Base-by-base conservation (phyloP, 1,284 basidiomycete species). In the Cutaneotrichosporon dermatis region DNA sequence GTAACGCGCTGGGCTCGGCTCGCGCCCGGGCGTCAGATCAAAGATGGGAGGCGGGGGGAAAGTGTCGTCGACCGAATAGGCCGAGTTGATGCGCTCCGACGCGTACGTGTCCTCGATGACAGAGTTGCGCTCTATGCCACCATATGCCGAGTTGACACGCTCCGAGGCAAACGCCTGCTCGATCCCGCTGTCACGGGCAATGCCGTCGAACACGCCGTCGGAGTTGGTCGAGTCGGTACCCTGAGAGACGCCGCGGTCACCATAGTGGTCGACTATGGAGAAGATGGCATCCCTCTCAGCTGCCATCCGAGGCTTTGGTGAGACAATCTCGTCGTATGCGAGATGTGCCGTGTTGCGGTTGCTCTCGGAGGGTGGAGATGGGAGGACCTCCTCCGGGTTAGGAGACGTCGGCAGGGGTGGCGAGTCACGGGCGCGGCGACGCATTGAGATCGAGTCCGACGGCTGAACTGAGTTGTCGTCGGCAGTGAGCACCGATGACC, bases 1-100 rank as follows among this genome's bases (percentile, higher is more conserved):
- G 71, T 93, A 92, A 54, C 89, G 83, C 42, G 79, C 83, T 6
- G 90, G 89, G 69, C 86, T 88, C 10, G 80, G 77, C 64, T 77
- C 75, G 77, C 62, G 83, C 72, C 55, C 86, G 81, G 58, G 82
- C 68, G 59, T 86, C 80, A 64, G 68, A 57, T 76, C 75, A 50
- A 81, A 74, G 16, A 79, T 79, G 61, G 65, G 74, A n/a, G 70
- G 66, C 44, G 73, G 62, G 16, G 66, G 62, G 2, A 54, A 57
- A 8, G 59, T 61, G 33, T 64, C 62, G 12, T 41, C 51, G 36
- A 42, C 45, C 34, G 48, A 52, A 55, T 64, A 59, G 42, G 55
- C 55, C 44, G 59, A 57, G 52, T 62, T 64, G 36, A 45, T 12
- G 50, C 60, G 51, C 54, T 65, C 64, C 7, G 49, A 16, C 0